Conservation (phyloP, 129 eudicot genomes). For the Cynara cardunculus region DNA sequence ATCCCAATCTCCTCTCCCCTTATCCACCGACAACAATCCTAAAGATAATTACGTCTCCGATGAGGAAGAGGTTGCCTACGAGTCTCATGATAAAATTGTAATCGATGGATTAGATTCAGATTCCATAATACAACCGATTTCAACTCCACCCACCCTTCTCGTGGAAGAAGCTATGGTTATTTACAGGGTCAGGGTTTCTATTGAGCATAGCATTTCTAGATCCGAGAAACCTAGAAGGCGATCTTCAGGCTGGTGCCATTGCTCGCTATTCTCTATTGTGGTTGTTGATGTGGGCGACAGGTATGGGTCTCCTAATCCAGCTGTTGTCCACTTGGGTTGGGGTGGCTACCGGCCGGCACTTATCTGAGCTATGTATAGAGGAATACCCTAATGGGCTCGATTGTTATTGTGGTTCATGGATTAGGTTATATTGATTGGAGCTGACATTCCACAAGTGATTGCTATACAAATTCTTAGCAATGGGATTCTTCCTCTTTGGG, state of each 20-base stretch:
- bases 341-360: slow-evolving; percentile 74
- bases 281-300: slow-evolving; percentile 84
- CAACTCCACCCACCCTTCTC: slow-evolving; percentile 59
- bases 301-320: slow-evolving; percentile 75
- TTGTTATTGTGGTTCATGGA: slow-evolving; percentile 80
- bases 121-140: too few species aligned
- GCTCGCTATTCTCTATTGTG: slow-evolving; percentile 77
- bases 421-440: slow-evolving; percentile 79
- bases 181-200: slow-evolving; percentile 75
- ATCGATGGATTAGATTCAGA: slow-evolving; percentile 39
- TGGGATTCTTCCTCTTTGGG: slow-evolving; percentile 90
- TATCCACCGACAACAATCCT: background rate
- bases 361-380: slow-evolving; percentile 81
- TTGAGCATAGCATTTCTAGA: slow-evolving; percentile 82
- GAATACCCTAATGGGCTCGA: slow-evolving; percentile 72
- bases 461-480: slow-evolving; percentile 81
- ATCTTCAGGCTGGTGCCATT: slow-evolving; percentile 86
- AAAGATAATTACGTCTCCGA: background rate
- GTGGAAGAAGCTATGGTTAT: slow-evolving; percentile 57
- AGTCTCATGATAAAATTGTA: slow-evolving; percentile 39
- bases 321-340: slow-evolving; percentile 70
- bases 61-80: slow-evolving; percentile 42
- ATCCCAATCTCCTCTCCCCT: background rate
- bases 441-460: slow-evolving; percentile 92
- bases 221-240: slow-evolving; percentile 86